Conservation (phyloP, 2,329 filamentous ascomycete genomes). For the Cordyceps cateniannulata region DNA sequence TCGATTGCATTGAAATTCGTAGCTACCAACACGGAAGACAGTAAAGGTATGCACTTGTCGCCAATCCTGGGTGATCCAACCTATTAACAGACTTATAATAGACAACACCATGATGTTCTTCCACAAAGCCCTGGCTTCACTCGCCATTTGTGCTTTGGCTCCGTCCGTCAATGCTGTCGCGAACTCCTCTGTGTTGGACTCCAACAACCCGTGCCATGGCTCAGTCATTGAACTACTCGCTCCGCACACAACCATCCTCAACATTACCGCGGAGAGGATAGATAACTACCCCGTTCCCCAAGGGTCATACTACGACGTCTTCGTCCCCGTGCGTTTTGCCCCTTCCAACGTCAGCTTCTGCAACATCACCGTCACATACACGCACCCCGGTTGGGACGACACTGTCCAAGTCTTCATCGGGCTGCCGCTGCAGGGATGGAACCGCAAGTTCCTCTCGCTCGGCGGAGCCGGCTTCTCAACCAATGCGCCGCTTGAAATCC, state of each 20-base stretch:
- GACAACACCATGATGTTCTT: background rate
- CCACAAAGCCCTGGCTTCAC: background rate
- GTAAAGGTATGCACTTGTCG: too few relatives aligned
- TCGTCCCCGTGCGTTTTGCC: background rate
- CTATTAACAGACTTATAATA: background rate
- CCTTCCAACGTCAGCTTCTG: background rate
- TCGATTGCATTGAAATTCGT: too few relatives aligned
- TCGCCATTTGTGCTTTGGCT: background rate
- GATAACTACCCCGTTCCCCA: background rate
- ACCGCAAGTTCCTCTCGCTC: background rate
- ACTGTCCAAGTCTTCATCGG: background rate
- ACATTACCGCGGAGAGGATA: background rate
- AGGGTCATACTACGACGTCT: background rate
- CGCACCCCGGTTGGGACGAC: background rate
- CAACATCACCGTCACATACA: slow-evolving; percentile 1
- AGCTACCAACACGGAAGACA: too few relatives aligned
- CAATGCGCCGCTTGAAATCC: background rate
- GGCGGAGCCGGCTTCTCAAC: background rate
- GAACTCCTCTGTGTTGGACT: background rate
- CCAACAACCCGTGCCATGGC: background rate
- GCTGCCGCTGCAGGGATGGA: background rate
- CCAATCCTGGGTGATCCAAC: too few relatives aligned
- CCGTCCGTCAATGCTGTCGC: background rate
- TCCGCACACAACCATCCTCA: background rate
- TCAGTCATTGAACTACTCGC: background rate